Evolutionary conservation across 768 basidiomycete species (phyloP), one percentile per base, ranked within the genome.

Genomic region (Coprinopsis strossmayeri): DNA sequence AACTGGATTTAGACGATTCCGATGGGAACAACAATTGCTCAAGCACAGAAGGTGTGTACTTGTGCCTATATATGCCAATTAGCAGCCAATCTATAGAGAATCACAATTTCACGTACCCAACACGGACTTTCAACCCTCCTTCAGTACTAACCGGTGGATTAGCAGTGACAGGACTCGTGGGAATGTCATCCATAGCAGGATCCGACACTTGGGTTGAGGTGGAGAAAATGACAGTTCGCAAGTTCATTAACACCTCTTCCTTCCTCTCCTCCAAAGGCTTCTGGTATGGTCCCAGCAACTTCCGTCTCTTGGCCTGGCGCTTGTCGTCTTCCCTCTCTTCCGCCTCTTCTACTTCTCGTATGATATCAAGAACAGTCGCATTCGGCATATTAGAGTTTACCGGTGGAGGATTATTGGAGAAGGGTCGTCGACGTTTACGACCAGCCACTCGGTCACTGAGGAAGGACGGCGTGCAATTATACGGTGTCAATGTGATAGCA

Each of bases 151-250:
- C 41, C 12, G 34, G 43, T 13, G 49, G 27, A 28, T 49, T 49
- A 21, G 44, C 44, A 37, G 43, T 17, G 37, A 50, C 40, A 7
- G 49, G 49, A 32, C 43, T 45, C 7, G 43, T 45, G 18, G 43
- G 43, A 32, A 45, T 64, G 30, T 61, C 63, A 11, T 67, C 66
- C 37, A 66, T 59, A 18, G 72, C 76, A 32, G 43, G 27, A 9
- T n/a, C 43, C 3, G 43, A 27, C 5, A 5, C 43, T 15, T 5
- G 34, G 2, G 49, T 50, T 12, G 42, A n/a, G 3, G 49, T 50
- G 4, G 49, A 32, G 66, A 78, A 78, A 13, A 75, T 67, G 4
- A 81, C 58, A 5, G 77, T 77, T 55, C 76, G 58, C 44, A 68
- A 63, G 48, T 64, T 60, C 70, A 73, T 72, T 60, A 77, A 61